A percentile compares a stretch with the other conserved stretches of the same genome.
Evolutionary conservation across 768 basidiomycete genomes (phyloP).

Genomic region (Tephrocybe sp.): DNA sequence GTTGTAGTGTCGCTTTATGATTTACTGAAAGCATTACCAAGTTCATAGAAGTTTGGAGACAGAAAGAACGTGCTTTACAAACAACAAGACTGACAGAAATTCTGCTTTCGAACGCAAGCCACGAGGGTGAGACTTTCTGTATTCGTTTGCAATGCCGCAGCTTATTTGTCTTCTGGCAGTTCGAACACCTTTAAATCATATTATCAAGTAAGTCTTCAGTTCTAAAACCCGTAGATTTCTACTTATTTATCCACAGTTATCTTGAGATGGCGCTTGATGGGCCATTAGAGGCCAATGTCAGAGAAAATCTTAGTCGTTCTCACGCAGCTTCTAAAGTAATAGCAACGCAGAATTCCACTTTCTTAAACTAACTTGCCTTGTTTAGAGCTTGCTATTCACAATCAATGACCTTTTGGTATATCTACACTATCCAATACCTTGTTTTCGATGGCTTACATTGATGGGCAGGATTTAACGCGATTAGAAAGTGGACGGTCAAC

Average conservation of each 20-base stretch:
- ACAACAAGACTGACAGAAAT: conserved; percentile 72
- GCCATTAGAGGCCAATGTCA: conserved; percentile 66
- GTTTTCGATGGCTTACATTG: not conserved
- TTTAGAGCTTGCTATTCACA: conserved; percentile 69
- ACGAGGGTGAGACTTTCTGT: conserved; percentile 53
- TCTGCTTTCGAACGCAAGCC: conserved; percentile 76
- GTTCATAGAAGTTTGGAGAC: conserved; percentile 86
- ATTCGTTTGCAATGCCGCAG: not conserved
- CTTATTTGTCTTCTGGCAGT: conserved; percentile 33
- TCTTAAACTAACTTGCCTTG: not conserved
- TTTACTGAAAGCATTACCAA: conserved; percentile 19
- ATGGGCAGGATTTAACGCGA: conserved; percentile 62
- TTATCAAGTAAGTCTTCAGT: conserved; percentile 61
- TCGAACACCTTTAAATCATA: conserved; percentile 76
- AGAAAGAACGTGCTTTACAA: conserved; percentile 72
- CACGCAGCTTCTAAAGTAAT: conserved; percentile 74
- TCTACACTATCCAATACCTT: not conserved
- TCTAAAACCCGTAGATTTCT: not conserved
- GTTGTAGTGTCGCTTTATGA: not conserved
- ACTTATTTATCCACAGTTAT: conserved; percentile 40
- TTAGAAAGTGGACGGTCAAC: conserved; percentile 75
- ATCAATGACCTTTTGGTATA: conserved; percentile 75
- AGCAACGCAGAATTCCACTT: not conserved
- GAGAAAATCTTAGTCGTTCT: conserved; percentile 68
- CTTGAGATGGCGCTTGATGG: conserved; percentile 81